Evolutionary conservation across 257 asterid genomes (phyloP), one percentile per base, ranked within the genome.

Genomic region (Cordia subcordata): DNA sequence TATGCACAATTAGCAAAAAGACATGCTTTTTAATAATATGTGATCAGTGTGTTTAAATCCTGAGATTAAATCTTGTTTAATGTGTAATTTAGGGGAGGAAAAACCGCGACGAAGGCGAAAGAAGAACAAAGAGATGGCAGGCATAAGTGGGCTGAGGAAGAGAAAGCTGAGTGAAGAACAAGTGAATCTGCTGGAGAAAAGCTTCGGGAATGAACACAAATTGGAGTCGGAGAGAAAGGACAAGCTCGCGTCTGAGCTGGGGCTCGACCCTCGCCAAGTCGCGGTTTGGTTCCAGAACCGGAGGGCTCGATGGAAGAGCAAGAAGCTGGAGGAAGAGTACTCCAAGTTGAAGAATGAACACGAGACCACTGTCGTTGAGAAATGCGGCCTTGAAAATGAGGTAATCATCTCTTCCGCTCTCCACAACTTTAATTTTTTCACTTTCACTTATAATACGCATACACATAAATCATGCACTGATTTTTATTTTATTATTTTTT

Each of bases 201-300:
- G 87, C 65, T 91, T 91, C 45, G 92, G 72, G 16, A 70, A 55
- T 33, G 98, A 91, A 70, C 94, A 85, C 27, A 88, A 91, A 45
- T 40, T 88, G 56, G 98, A 88, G 77, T 75, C 96, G 4, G 96
- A 85, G 75, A 88, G 98, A 55, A 91, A 91, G 68, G 95, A 88
- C 61, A 68, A 66, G 74, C 78, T 91, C 19, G 98, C 98, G 4
- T 64, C 82, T 3, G 96, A 91, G 83, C 72, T 91, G 19, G 95
- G 94, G 32, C 72, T 91, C 8, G 96, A 91, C 60, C 88, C 96
- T 0, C 83, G 98, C 32, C 96, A 91, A 75, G 98, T 91, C 14
- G 98, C 96, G 1, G 98, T 91, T 3, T 91, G 98, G 98, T 91
- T 91, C 47, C 98, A 91, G 67, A 91, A 91, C 79, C 55, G 95